Conservation (phyloP, 257 asterid genomes). For the Solanum pimpinellifolium region DNA sequence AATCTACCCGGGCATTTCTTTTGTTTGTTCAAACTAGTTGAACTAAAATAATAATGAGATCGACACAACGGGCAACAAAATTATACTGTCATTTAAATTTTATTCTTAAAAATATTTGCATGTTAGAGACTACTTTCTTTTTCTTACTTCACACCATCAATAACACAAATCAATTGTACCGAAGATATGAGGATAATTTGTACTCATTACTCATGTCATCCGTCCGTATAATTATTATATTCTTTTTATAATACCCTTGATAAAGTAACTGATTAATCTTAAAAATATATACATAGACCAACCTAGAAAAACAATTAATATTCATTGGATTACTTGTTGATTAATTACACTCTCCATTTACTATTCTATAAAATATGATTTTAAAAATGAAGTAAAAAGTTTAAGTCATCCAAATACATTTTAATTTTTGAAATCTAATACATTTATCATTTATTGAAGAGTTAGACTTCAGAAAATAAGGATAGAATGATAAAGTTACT, state of each 20-base stretch:
- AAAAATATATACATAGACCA: background rate
- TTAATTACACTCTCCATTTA: background rate
- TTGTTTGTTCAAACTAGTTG: background rate
- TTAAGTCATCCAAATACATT: background rate
- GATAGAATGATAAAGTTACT: too few species aligned
- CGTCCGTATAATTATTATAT: too few species aligned
- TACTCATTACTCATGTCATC: background rate
- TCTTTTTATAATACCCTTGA: background rate
- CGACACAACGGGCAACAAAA: background rate
- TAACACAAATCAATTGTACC: background rate
- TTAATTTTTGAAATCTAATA: too few species aligned
- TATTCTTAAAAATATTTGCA: too few species aligned
- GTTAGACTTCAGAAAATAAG: too few species aligned
- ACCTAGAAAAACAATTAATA: background rate
- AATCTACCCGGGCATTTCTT: background rate
- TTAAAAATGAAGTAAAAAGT: too few species aligned
- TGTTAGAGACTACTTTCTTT: background rate
- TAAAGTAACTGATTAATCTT: too few species aligned
- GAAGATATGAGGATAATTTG: too few species aligned
- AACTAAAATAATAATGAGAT: background rate
- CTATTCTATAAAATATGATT: background rate
- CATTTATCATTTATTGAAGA: background rate
- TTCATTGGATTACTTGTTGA: background rate
- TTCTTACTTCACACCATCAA: too few species aligned
- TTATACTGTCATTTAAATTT: background rate